phyloP scores from a whole-genome alignment of 1,284 basidiomycete genomes.

The Ustilago vetiveriae region DNA sequence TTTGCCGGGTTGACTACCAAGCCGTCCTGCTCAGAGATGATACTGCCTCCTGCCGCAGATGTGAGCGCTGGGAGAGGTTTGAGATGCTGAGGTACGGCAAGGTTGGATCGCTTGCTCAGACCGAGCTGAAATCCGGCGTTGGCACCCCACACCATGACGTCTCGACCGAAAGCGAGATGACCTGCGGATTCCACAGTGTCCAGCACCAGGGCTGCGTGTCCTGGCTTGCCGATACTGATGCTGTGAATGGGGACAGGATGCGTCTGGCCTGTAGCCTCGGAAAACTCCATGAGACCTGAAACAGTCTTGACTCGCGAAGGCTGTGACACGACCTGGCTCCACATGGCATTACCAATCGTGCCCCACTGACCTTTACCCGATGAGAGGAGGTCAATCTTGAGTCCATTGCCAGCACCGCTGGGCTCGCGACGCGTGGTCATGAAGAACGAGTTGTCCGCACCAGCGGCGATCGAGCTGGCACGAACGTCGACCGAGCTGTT shows the following conservation, averaged over 20 bases:
- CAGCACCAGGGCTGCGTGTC: conserved; percentile 71
- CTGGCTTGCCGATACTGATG: conserved; percentile 75
- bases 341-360: conserved; percentile 82
- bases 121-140: conserved; percentile 70
- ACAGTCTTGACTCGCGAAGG: conserved; percentile 82
- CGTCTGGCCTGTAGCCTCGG: conserved; percentile 25
- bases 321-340: conserved; percentile 77
- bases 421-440: conserved; percentile 36
- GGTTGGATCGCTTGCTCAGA: conserved; percentile 80
- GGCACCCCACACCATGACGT: conserved; percentile 71
- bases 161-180: conserved; percentile 69
- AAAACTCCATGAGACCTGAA: conserved; percentile 76
- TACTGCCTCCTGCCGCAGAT: conserved; percentile 15
- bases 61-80: conserved; percentile 68
- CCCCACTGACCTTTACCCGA: conserved; percentile 87
- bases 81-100: conserved; percentile 75
- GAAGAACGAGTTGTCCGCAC: conserved; percentile 62
- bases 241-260: conserved; percentile 77
- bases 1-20: conserved; percentile 20
- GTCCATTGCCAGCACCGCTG: not conserved
- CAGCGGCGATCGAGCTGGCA: conserved; percentile 53
- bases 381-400: conserved; percentile 75
- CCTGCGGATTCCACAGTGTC: conserved; percentile 57
- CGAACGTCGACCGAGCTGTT: conserved; percentile 68
- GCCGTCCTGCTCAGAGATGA: conserved; percentile 29